Base-by-base conservation (phyloP, 495 filamentous ascomycete genomes). In the Xylaria intraflava region DNA sequence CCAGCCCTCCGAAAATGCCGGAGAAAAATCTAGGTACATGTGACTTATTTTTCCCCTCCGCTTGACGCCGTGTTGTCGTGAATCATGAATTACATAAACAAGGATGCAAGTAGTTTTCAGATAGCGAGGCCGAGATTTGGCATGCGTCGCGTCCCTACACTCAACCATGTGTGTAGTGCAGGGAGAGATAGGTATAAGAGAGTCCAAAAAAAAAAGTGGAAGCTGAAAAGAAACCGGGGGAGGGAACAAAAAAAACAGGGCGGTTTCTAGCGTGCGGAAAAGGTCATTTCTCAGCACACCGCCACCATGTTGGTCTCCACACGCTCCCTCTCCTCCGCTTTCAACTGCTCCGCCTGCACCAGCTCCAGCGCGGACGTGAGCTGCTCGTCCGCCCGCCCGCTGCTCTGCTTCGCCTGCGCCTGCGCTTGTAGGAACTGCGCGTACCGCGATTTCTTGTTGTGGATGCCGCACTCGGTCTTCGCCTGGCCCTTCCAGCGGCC, bases 381-480 rank as follows among this genome's bases (percentile, higher is more conserved):
- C 27, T 43, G 22, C 36, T 54, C 24, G n/a, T 42, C 39, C 39
- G 8, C 20, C 2, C 22, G 17, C 39, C 8, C 39, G 20, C 42
- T 38, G 40, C 3, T 12, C 22, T 27, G 16, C 53, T 72, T 64
- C n/a, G 73, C 66, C 24, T 67, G 60, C 60, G 66, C 52, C 22
- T 74, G 51, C 1, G 63, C 66, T 16, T 65, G 77, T 41, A 96
- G 70, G 65, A 83, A 96, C 66, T 89, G 83, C 14, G 90, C 87
- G 61, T 96, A 98, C 64, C 89, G 86, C 57, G 88, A 93, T 61
- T 87, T 82, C 67, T 90, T 90, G 75, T 97, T 97, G 77, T 98
- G 93, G 58, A 98, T 98, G 7, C 93, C 93, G 65, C 93, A 98
- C 73, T 98, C 93, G 2, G 91, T 90, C 84, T 98, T 98, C 46